Evolutionary conservation across 129 eudicot genomes (phyloP), one percentile per base, ranked within the genome.

Genomic region (Erigeron canadensis): DNA sequence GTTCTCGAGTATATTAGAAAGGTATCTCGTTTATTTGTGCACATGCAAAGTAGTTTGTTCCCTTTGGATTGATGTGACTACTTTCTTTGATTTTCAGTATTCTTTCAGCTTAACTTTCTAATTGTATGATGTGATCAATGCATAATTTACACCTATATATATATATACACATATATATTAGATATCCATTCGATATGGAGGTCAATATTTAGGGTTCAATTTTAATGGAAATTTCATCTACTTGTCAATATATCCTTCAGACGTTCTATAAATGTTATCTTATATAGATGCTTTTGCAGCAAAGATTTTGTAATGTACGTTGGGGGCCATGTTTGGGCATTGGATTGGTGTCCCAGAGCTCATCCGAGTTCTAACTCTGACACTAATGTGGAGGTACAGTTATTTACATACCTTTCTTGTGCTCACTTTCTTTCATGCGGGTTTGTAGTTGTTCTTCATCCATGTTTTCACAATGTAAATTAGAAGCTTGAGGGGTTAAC

Each of bases 271-370:
- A 62, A 69, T 65, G 58, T 65, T 66, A 69, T 71, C 84, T 82
- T 65, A 77, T 80, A 72, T 28, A 60, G 42, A 77, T 73, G 77
- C 68, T 75, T 59, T 82, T 85, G 79, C 95, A 92, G 98, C 81
- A 86, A 88, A 70, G 99, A 95, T 77, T 88, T 86, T 83, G 85
- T 90, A 34, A 79, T 95, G 86, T 61, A 88, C 56, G 99, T 79
- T 79, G 99, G 99, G 38, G 99, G 99, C 63, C 63, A 77, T 43
- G 86, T 90, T 63, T 95, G 96, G 91, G 96, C 96, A 37, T 55
- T 95, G 83, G 99, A 95, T 79, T 95, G 99, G 99, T 90, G 97
- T 73, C 97, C 99, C 15, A 83, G 79, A 77, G 78, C 75, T 73
- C 77, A 84, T 75, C 65, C 58, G 50, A 69, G n/a, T 40, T 66